Conservation (phyloP, 441 rosid species). For the Erysimum pusillum region DNA sequence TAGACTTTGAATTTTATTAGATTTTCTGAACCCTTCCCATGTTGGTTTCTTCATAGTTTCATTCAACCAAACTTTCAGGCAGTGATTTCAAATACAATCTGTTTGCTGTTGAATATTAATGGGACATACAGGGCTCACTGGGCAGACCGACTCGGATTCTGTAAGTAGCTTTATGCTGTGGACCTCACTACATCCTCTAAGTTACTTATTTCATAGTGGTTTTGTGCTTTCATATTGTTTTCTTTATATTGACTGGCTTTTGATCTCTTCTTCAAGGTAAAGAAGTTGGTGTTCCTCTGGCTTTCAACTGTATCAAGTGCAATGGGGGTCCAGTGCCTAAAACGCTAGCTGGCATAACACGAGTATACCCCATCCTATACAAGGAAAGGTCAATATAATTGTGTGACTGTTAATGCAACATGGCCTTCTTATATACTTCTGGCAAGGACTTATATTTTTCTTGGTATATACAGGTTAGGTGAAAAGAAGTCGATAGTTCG, state of each 20-base stretch:
- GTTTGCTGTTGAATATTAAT: constrained; percentile 78
- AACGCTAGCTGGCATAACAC: constrained; percentile 85
- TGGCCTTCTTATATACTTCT: constrained; percentile 30
- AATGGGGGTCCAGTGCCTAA: constrained; percentile 86
- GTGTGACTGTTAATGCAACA: constrained; percentile 39
- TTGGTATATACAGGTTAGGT: constrained; percentile 60
- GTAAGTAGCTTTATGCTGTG: constrained; percentile 60
- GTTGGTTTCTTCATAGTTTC: constrained; percentile 43
- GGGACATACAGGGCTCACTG: constrained; percentile 97
- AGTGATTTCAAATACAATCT: constrained; percentile 54
- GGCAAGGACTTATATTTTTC: constrained; percentile 27
- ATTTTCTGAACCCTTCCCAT: constrained; percentile 41
- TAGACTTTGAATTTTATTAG: constrained; percentile 44
- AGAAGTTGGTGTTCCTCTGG: constrained; percentile 72
- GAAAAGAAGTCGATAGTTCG: constrained; percentile 75
- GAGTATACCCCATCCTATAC: constrained; percentile 89
- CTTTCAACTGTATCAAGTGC: constrained; percentile 91
- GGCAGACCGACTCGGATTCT: constrained; percentile 92
- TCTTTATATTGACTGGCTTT: constrained; percentile 42
- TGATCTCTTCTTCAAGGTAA: constrained; percentile 65
- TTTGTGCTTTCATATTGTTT: constrained; percentile 37
- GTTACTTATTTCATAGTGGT: constrained; percentile 13
- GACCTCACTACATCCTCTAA: constrained; percentile 17
- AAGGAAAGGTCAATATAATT: constrained; percentile 77
- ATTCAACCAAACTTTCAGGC: constrained; percentile 63